phyloP scores from a whole-genome alignment of 2,329 filamentous ascomycete species.

The Trichophyton rubrum region DNA sequence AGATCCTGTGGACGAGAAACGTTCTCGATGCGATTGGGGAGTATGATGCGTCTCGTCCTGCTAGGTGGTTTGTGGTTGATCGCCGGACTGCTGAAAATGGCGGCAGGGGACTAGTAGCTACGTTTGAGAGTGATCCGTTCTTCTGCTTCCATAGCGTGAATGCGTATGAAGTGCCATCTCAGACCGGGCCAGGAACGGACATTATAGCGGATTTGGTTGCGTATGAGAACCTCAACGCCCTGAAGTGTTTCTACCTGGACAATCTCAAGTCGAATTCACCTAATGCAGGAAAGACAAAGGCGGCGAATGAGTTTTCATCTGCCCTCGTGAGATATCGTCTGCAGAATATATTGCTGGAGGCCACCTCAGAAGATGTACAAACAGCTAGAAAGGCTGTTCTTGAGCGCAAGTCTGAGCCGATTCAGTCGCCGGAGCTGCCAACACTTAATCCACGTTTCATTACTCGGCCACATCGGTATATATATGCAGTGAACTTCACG shows the following conservation, averaged over 20 bases:
- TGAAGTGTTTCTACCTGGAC: slow-evolving; percentile 58
- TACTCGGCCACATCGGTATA: slow-evolving; percentile 37
- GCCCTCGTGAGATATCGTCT: slow-evolving; percentile 27
- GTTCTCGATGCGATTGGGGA: slow-evolving; percentile 54
- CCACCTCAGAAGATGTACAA: not conserved
- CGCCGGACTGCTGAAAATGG: slow-evolving; percentile 32
- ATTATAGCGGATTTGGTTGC: slow-evolving; percentile 54
- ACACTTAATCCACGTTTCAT: slow-evolving; percentile 37
- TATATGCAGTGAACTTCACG: slow-evolving; percentile 37
- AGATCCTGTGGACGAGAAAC: slow-evolving; percentile 53
- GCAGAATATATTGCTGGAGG: slow-evolving; percentile 18
- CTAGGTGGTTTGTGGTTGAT: slow-evolving; percentile 65
- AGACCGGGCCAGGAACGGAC: slow-evolving; percentile 30
- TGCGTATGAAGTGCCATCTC: slow-evolving; percentile 51
- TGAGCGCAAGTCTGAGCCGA: slow-evolving; percentile 18
- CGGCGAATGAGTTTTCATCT: slow-evolving; percentile 14
- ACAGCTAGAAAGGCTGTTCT: slow-evolving; percentile 13
- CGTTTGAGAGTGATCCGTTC: slow-evolving; percentile 53
- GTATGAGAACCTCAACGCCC: slow-evolving; percentile 52
- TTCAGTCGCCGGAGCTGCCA: slow-evolving; percentile 35
- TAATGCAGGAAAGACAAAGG: slow-evolving; percentile 26
- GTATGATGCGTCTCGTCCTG: slow-evolving; percentile 45
- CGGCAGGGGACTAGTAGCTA: slow-evolving; percentile 54
- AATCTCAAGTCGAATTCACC: slow-evolving; percentile 48
- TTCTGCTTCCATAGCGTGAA: slow-evolving; percentile 77